A percentile compares a stretch with the other conserved stretches of the same genome.
These are phyloP conservation scores for Lentinula novae-zelandiae DNA, from an alignment of 1,284 basidiomycete species.

Conservation along the genomic window DNA sequence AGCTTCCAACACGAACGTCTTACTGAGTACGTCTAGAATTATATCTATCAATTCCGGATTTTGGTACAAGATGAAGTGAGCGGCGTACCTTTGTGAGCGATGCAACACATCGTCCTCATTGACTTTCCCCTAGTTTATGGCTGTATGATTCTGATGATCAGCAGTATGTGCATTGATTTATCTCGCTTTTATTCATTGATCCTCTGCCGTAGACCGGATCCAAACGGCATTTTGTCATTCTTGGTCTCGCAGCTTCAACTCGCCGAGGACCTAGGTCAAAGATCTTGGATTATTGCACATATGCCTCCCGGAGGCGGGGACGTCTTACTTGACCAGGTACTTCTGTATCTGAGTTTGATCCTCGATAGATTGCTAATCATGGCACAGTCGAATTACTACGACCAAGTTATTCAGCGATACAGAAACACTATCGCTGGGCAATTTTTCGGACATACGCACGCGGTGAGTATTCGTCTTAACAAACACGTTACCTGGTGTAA, in stretches of 20 bases:
- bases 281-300: slow-evolving; percentile 52
- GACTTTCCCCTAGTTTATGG: slow-evolving; percentile 36
- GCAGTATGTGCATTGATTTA: slow-evolving; percentile 29
- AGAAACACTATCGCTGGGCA: slow-evolving; percentile 51
- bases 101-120: background rate
- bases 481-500: background rate
- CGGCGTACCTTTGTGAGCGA: background rate
- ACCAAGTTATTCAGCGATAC: slow-evolving; percentile 56
- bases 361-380: background rate
- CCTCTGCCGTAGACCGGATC: slow-evolving; percentile 27
- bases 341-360: background rate
- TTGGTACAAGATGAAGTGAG: slow-evolving; percentile 53
- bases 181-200: background rate
- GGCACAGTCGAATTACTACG: slow-evolving; percentile 50
- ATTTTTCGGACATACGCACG: slow-evolving; percentile 45
- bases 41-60: slow-evolving; percentile 56
- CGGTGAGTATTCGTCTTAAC: slow-evolving; percentile 14
- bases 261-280: slow-evolving; percentile 50
- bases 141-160: slow-evolving; percentile 44
- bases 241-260: slow-evolving; percentile 47
- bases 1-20: background rate
- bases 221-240: slow-evolving; percentile 39
- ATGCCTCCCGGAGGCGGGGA: slow-evolving; percentile 50
- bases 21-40: slow-evolving; percentile 26
- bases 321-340: slow-evolving; percentile 35